These are phyloP conservation scores for Globisporangium irregulare DNA, from an alignment of 352 stramenopile genomes.

Conservation along the genomic window DNA sequence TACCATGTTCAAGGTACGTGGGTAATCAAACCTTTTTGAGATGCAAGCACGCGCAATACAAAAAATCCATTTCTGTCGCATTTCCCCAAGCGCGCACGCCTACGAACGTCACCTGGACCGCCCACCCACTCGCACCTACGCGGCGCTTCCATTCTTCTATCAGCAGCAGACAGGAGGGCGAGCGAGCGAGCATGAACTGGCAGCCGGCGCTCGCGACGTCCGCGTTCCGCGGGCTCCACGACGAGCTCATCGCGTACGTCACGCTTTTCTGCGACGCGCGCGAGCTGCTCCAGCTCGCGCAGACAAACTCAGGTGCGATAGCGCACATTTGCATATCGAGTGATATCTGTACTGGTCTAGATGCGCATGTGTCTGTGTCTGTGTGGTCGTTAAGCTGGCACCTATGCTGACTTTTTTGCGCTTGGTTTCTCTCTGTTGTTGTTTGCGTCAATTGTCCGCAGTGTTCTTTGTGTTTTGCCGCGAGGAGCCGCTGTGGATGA, in stretches of 20 bases:
- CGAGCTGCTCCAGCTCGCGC: slow-evolving; percentile 57
- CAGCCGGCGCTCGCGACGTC: slow-evolving; percentile 58
- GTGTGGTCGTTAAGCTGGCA: background rate
- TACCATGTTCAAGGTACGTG: background rate
- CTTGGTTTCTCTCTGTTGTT: background rate
- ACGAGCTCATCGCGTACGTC: slow-evolving; percentile 76
- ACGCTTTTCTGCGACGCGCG: slow-evolving; percentile 65
- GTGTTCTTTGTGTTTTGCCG: slow-evolving; percentile 80
- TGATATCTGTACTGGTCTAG: background rate
- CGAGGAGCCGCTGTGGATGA: slow-evolving; percentile 83
- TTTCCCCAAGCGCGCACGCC: background rate
- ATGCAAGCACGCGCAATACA: background rate
- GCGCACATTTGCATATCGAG: background rate
- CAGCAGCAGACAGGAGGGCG: too few species aligned
- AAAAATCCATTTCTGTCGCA: slow-evolving; percentile 8
- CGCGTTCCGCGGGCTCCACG: slow-evolving; percentile 60
- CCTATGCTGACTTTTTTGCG: slow-evolving; percentile 1
- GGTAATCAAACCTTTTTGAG: background rate
- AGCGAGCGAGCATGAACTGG: slow-evolving; percentile 30
- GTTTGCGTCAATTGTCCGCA: slow-evolving; percentile 13
- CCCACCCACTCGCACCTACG: too few species aligned
- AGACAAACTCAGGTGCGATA: slow-evolving; percentile 68
- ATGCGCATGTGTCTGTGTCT: background rate
- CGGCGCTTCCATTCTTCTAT: too few species aligned
- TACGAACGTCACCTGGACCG: too few species aligned